Percentiles rank a stretch among this genome's conserved stretches.
These are phyloP conservation scores for Spergularia marina DNA, from an alignment of 148 eudicot genomes.

Conservation along the genomic window DNA sequence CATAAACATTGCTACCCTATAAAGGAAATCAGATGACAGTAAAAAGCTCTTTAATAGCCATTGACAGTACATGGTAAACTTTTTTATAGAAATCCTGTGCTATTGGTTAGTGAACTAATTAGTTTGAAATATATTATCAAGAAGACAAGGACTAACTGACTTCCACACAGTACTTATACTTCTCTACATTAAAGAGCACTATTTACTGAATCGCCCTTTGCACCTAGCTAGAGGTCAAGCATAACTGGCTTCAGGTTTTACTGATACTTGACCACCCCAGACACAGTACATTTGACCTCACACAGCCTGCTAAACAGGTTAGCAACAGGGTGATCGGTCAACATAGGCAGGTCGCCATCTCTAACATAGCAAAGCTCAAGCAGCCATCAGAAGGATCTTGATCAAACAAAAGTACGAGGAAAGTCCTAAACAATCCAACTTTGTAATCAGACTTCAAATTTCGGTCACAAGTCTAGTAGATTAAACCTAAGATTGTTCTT, in stretches of 20 bases:
- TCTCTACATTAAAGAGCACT: neutral
- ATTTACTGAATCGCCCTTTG: neutral
- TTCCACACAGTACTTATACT: neutral
- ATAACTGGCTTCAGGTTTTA: too few species aligned
- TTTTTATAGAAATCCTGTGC: neutral
- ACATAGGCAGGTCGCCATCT: neutral
- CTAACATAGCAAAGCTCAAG: neutral
- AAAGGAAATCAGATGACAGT: neutral
- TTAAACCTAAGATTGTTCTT: neutral
- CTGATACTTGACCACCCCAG: too few species aligned
- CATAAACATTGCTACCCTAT: neutral
- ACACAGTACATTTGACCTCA: too few species aligned
- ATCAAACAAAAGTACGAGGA: neutral
- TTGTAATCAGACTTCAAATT: neutral
- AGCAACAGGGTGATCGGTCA: neutral
- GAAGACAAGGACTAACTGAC: neutral
- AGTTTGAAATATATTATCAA: neutral
- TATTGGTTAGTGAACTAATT: neutral
- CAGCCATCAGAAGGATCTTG: conserved; percentile 5
- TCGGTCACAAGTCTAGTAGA: neutral
- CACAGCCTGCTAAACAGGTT: too few species aligned
- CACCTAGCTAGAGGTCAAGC: neutral
- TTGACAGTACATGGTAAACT: neutral
- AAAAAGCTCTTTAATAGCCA: neutral
- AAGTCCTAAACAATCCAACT: neutral